Percentiles rank a stretch among this genome's conserved stretches.
Conservation (phyloP, 306 rosid genomes). For the Trifolium repens region DNA sequence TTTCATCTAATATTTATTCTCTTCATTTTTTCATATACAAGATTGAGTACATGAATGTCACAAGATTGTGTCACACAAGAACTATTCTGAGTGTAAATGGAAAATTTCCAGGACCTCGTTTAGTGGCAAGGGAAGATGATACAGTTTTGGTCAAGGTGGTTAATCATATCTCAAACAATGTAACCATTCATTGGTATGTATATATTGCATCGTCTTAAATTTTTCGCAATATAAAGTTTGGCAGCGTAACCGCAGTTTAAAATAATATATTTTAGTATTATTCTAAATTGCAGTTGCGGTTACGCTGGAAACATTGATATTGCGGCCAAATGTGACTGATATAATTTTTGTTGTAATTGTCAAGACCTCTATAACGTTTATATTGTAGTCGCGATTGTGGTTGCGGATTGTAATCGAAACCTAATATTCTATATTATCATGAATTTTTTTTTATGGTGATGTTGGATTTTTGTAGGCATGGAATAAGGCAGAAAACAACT, state of each 20-base stretch:
- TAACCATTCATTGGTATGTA: conserved; percentile 81
- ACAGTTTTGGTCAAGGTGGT: conserved; percentile 64
- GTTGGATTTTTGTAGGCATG: conserved; percentile 64
- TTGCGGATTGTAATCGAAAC: not conserved
- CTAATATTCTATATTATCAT: not conserved
- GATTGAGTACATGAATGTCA: conserved; percentile 64
- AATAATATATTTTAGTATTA: not conserved
- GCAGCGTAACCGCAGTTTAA: no score
- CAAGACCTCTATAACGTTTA: not conserved
- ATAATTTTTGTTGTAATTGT: not conserved
- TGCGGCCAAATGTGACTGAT: not conserved
- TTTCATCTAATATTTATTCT: conserved; percentile 9
- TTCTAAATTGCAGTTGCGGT: not conserved
- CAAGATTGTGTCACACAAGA: conserved; percentile 78
- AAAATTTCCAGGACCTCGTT: conserved; percentile 72
- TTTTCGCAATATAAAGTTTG: no score
- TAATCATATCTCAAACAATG: conserved; percentile 66
- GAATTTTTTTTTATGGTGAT: not conserved
- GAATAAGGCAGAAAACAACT: conserved; percentile 63
- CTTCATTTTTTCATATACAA: conserved; percentile 25
- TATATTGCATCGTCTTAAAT: not conserved
- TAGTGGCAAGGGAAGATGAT: conserved; percentile 87
- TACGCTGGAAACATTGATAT: not conserved
- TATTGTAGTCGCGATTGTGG: not conserved
- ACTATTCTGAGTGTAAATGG: conserved; percentile 68